Evolutionary conservation across 768 basidiomycete species (phyloP).

Genomic region (Xanthoconium purpureum): DNA sequence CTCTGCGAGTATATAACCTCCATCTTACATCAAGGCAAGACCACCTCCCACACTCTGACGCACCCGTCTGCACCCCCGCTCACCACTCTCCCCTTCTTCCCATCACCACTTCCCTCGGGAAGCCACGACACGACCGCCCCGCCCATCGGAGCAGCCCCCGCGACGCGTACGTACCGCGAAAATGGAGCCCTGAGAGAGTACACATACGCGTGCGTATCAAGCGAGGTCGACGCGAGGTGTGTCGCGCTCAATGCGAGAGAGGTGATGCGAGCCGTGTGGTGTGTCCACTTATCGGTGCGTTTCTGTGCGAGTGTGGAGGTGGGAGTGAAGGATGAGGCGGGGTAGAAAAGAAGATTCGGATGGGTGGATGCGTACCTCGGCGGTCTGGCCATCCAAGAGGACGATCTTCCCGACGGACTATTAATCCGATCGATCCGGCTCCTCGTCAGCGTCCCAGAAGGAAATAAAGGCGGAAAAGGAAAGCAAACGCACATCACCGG

Average conservation of each 20-base stretch:
- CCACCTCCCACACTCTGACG: conserved; percentile 67
- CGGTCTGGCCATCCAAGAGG: conserved; percentile 67
- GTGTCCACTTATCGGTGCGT: conserved; percentile 77
- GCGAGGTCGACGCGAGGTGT: conserved; percentile 81
- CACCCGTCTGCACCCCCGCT: conserved; percentile 82
- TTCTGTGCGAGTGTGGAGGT: conserved; percentile 35
- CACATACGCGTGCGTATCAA: conserved; percentile 91
- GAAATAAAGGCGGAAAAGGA: background rate
- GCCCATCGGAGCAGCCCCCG: conserved; percentile 84
- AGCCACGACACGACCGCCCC: conserved; percentile 82
- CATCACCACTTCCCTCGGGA: conserved; percentile 3
- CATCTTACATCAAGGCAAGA: conserved; percentile 20
- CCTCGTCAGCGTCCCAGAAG: background rate
- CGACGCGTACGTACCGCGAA: conserved; percentile 70
- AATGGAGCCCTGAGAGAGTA: conserved; percentile 73
- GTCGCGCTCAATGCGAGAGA: conserved; percentile 47
- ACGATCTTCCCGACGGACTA: conserved; percentile 81
- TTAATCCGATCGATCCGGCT: background rate
- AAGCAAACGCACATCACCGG: conserved; percentile 71
- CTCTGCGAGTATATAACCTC: too few species aligned
- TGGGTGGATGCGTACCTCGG: conserved; percentile 39
- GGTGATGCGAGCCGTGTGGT: conserved; percentile 80
- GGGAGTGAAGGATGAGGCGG: background rate
- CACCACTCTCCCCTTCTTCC: conserved; percentile 46
- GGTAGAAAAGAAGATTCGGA: background rate